Conservation (phyloP, 306 rosid species). For the Trichosanthes truncata region DNA sequence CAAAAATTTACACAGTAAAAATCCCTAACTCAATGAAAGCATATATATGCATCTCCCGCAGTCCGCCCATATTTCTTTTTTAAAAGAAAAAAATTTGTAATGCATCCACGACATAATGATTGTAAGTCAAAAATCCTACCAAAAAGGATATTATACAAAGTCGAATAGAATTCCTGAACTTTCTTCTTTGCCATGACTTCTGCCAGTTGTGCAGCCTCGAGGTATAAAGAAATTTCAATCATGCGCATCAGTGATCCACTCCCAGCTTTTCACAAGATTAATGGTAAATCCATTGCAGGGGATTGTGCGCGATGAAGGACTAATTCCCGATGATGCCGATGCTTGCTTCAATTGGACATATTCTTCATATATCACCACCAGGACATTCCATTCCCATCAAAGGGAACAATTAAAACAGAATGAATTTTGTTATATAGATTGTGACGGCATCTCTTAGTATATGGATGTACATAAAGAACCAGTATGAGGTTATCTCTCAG, state of each 20-base stretch:
- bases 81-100: constrained; percentile 26
- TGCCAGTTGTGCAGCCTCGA: constrained; percentile 42
- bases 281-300: not conserved
- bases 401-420: not conserved
- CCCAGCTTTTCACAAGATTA: constrained; percentile 18
- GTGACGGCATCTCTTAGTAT: constrained; percentile 1
- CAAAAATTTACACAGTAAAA: not conserved
- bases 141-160: constrained; percentile 42
- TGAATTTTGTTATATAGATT: constrained; percentile 7
- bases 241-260: constrained; percentile 15
- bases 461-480: constrained; percentile 4
- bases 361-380: not conserved
- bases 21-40: constrained; percentile 10
- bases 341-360: not conserved
- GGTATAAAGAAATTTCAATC: constrained; percentile 22
- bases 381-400: constrained; percentile 2
- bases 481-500: not conserved
- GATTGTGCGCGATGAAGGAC: not conserved
- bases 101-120: constrained; percentile 22
- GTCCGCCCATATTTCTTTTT: constrained; percentile 18
- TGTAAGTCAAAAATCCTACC: constrained; percentile 7
- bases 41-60: constrained; percentile 17
- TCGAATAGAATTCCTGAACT: constrained; percentile 39
- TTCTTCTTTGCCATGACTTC: constrained; percentile 36
- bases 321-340: not conserved